A percentile compares a stretch with the other conserved stretches of the same genome.
These are phyloP conservation scores for Hysterangium stoloniferum DNA, from an alignment of 768 basidiomycete genomes.

Conservation along the genomic window DNA sequence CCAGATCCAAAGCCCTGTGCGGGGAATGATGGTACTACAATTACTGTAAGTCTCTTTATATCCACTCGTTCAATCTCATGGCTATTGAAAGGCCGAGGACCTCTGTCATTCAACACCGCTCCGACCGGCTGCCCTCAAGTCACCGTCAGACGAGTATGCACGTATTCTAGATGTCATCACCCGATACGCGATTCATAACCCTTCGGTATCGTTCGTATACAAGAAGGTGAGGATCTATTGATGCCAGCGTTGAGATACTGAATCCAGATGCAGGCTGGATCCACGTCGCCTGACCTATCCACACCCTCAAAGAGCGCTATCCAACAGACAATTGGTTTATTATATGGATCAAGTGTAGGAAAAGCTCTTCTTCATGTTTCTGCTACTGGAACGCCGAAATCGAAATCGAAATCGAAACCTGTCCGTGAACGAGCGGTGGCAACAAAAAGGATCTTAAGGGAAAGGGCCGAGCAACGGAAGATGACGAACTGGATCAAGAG, in stretches of 20 bases:
- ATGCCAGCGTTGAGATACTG: background rate
- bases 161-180: conserved; percentile 88
- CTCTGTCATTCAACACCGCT: conserved; percentile 91
- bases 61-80: background rate
- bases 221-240: conserved; percentile 59
- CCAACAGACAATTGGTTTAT: conserved; percentile 61
- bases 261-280: conserved; percentile 62
- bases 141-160: conserved; percentile 83
- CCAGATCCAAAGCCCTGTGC: conserved; percentile 84
- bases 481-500: conserved; percentile 19
- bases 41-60: conserved; percentile 47
- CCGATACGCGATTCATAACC: conserved; percentile 91
- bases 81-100: conserved; percentile 69
- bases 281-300: conserved; percentile 68
- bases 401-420: background rate
- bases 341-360: conserved; percentile 76
- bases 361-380: conserved; percentile 55
- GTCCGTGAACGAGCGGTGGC: background rate
- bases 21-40: conserved; percentile 89
- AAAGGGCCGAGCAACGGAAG: conserved; percentile 18
- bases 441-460: background rate
- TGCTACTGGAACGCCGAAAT: conserved; percentile 22
- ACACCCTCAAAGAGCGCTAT: conserved; percentile 64
- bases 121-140: conserved; percentile 77
- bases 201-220: conserved; percentile 80